A percentile compares a stretch with the other conserved stretches of the same genome.
phyloP scores from a whole-genome alignment of 768 basidiomycete genomes.

The Lactifluus rugatus region DNA sequence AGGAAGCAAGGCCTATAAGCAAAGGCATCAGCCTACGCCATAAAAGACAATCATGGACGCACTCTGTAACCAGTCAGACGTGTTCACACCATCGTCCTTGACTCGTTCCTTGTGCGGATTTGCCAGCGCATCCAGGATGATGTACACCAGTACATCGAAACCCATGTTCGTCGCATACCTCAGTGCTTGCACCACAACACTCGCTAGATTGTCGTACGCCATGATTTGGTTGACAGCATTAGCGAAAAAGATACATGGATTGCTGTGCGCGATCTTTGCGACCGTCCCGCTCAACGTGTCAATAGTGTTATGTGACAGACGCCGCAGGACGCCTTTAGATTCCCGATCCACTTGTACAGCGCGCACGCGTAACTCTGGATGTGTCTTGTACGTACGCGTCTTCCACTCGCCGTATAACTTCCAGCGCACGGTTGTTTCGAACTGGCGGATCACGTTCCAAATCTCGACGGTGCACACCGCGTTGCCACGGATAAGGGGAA shows the following conservation, averaged over 20 bases:
- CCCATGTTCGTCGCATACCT: conserved; percentile 88
- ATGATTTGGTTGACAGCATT: conserved; percentile 90
- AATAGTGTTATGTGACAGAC: conserved; percentile 75
- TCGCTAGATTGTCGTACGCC: conserved; percentile 90
- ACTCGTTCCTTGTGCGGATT: conserved; percentile 73
- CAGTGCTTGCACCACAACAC: conserved; percentile 81
- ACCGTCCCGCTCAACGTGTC: conserved; percentile 79
- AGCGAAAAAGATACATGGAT: conserved; percentile 84
- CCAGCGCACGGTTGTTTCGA: conserved; percentile 76
- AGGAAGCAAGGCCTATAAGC: conserved; percentile 72
- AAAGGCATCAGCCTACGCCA: conserved; percentile 8
- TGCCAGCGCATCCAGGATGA: conserved; percentile 79
- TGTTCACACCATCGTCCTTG: conserved; percentile 88
- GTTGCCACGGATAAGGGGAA: conserved; percentile 77
- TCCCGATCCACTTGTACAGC: conserved; percentile 79
- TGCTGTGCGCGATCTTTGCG: conserved; percentile 89
- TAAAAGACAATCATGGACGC: conserved; percentile 28
- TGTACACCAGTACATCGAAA: conserved; percentile 85
- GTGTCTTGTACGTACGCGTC: conserved; percentile 53
- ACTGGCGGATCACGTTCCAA: conserved; percentile 80
- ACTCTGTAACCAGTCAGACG: conserved; percentile 89
- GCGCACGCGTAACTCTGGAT: conserved; percentile 73
- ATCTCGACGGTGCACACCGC: conserved; percentile 86
- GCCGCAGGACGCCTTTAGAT: conserved; percentile 79
- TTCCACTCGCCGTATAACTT: conserved; percentile 95